A percentile compares a stretch with the other conserved stretches of the same genome.
Evolutionary conservation across 805 yeast genomes (phyloP).

Genomic region (Saturnispora ahearnii): DNA sequence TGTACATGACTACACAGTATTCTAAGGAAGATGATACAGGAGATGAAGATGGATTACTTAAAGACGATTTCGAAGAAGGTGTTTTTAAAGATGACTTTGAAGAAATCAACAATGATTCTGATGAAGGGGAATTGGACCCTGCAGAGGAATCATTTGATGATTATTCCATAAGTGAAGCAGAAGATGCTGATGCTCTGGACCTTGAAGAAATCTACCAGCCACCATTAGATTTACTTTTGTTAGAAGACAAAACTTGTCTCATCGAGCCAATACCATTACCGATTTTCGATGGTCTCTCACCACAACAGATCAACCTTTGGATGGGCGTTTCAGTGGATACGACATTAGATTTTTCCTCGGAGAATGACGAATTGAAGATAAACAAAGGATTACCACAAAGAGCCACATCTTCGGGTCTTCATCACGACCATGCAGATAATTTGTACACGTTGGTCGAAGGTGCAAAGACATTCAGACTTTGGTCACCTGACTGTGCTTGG

Average conservation of each 20-base stretch:
- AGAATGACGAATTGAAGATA: not conserved
- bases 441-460: slow-evolving; percentile 56
- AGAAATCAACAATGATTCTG: slow-evolving; percentile 12
- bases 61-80: slow-evolving; percentile 20
- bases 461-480: slow-evolving; percentile 55
- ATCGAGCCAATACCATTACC: slow-evolving; percentile 25
- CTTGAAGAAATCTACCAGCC: slow-evolving; percentile 12
- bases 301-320: slow-evolving; percentile 74
- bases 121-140: slow-evolving; percentile 15
- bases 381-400: slow-evolving; percentile 31
- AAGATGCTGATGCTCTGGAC: slow-evolving; percentile 19
- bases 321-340: slow-evolving; percentile 34
- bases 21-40: slow-evolving; percentile 37
- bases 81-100: slow-evolving; percentile 18
- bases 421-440: slow-evolving; percentile 77
- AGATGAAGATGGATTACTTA: slow-evolving; percentile 19
- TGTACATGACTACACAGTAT: slow-evolving; percentile 67
- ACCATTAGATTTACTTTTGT: slow-evolving; percentile 43
- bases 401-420: slow-evolving; percentile 62
- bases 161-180: slow-evolving; percentile 16
- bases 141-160: slow-evolving; percentile 14
- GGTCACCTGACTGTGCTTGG: slow-evolving; percentile 52
- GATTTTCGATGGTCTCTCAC: slow-evolving; percentile 28
- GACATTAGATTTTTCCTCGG: slow-evolving; percentile 21
- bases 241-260: slow-evolving; percentile 25